Base-by-base conservation (phyloP, 2,329 filamentous ascomycete species). In the Zarea fungicola region DNA sequence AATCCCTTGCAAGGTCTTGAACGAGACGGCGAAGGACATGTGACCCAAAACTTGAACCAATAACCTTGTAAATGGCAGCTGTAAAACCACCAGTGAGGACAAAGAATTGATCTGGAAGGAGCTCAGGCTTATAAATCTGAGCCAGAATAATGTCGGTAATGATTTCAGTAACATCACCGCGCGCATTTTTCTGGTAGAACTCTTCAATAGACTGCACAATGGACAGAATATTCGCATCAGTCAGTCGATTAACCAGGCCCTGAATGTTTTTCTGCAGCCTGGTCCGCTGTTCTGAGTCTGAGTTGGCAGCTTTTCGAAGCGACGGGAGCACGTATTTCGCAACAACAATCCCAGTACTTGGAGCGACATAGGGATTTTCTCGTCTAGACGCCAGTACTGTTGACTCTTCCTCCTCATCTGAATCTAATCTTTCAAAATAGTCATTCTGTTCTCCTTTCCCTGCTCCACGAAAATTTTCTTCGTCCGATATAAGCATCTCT, bases 321-420 rank as follows among this genome's bases (percentile, higher is more conserved):
- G 91, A 95, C 3, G 92, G 93, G 1, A 93, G 92, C 3, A 96
- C 77, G 59, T 99, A 99, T 77, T 95, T 96, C 6, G 75, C 72
- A 16, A 72, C 62, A 34, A 70, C 64, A 14, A 63, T 60, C 18
- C 70, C 70, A 2, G 67, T 66, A 2, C 71, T 64, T 5, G 92
- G 92, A 3, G 92, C 86, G 43, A 92, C 74, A 57, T 96, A 97
- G 5, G 92, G 92, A 56, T 97, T 96, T 65, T 97, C 92, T 52
- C 82, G 78, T 50, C 75, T 66, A 10, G 21, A 16, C 52, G 72
- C 75, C 53, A 72, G 74, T 36, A 64, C 64, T n/a, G 63, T 55
- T 25, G 65, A 62, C 44, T 68, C 62, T 26, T 55, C 39, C 52
- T 58, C 55, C 26, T 62, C 57, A 5, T 65, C 65, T 1, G 65